Conservation (phyloP, 257 asterid species). For the Solanum boliviense region DNA sequence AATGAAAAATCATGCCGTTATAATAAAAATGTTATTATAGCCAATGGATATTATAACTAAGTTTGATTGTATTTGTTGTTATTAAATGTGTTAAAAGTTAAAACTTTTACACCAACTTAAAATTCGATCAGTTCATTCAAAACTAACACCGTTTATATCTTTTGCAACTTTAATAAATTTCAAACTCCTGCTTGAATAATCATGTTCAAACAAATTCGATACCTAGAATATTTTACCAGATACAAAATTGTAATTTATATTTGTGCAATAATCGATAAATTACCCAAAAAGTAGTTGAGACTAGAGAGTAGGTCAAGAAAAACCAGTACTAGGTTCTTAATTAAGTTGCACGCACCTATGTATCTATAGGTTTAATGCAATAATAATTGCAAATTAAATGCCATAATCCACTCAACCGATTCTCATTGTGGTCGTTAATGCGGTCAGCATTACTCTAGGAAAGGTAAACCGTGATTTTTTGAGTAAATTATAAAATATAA, state of each 20-base stretch:
- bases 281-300: not conserved
- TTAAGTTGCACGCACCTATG: not conserved
- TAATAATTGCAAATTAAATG: not conserved
- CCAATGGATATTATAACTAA: too few relatives aligned
- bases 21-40: too few relatives aligned
- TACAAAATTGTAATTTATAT: too few relatives aligned
- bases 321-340: not conserved
- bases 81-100: not conserved
- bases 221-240: not conserved
- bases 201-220: not conserved
- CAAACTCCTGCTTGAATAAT: not conserved
- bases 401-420: not conserved
- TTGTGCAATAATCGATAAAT: not conserved
- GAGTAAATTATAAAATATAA: too few relatives aligned
- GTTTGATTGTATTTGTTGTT: not conserved
- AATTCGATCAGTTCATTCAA: not conserved
- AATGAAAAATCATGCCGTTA: rapidly evolving
- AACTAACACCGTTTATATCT: too few relatives aligned
- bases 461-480: too few relatives aligned
- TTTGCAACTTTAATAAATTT: too few relatives aligned
- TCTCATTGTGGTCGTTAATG: not conserved
- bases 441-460: too few relatives aligned
- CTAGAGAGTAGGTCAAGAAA: not conserved
- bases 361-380: not conserved
- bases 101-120: too few relatives aligned